Evolutionary conservation across 1,139 yeast genomes (phyloP).

Genomic region (Taphrina wiesneri): DNA sequence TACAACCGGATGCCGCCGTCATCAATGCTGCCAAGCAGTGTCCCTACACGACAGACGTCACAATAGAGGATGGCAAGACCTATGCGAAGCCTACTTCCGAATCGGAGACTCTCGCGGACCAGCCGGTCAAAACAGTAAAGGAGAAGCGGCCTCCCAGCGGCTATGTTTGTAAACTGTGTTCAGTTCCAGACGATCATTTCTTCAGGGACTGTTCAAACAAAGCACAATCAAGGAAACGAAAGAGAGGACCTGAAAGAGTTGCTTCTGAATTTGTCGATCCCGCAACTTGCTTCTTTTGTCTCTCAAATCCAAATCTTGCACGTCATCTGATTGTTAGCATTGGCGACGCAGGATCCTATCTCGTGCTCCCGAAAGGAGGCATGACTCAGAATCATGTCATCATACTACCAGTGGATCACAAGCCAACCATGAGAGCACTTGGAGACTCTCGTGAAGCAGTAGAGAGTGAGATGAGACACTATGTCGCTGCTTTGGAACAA

Average conservation of each 20-base stretch:
- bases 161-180: conserved; percentile 31
- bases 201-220: conserved; percentile 25
- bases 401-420: conserved; percentile 78
- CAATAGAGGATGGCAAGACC: neutral
- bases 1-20: conserved; percentile 12
- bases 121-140: conserved; percentile 32
- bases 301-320: conserved; percentile 75
- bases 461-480: conserved; percentile 48
- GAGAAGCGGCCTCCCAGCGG: conserved; percentile 38
- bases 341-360: conserved; percentile 58
- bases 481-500: conserved; percentile 36
- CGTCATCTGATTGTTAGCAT: conserved; percentile 79
- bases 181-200: conserved; percentile 20
- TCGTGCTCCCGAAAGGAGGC: conserved; percentile 89
- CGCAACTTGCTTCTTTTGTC: conserved; percentile 71
- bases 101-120: neutral
- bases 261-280: conserved; percentile 40
- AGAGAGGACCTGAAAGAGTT: conserved; percentile 21
- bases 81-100: conserved; percentile 31
- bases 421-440: conserved; percentile 51
- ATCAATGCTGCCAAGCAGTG: conserved; percentile 32
- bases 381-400: conserved; percentile 69
- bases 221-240: conserved; percentile 36
- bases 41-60: conserved; percentile 37
- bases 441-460: conserved; percentile 40